Base-by-base conservation (phyloP, 805 yeast species). In the Saccharomycopsis lassenensis region DNA sequence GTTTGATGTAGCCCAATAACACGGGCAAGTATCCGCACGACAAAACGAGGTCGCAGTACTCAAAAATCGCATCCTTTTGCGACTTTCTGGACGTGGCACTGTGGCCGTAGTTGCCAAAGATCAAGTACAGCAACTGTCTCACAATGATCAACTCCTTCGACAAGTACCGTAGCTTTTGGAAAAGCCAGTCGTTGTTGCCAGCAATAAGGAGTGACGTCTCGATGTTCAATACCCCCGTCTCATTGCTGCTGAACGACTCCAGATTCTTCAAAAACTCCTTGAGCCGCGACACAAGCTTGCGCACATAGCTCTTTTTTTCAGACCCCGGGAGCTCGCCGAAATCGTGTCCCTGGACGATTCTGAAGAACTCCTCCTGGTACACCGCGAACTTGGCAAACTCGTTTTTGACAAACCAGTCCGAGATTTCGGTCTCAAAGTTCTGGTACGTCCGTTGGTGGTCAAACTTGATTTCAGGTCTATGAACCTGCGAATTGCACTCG, bases 331-430 rank as follows among this genome's bases (percentile, higher is more conserved):
- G 31, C 22, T 26, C 35, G 24, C 18, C 24, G 18, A 36, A 33
- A 20, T 40, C 33, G 4, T 19, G 24, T 4, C 28, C 28, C 23
- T 21, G 21, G 4, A 31, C 14, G 15, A 30, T 25, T 20, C 27
- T 34, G 14, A 24, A 12, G 25, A 40, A 43, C 24, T 25, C 12
- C 7, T 37, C 42, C 24, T 30, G 21, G 23, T 40, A 37, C 5
- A 15, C 11, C 12, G 24, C 18, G n/a, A 43, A 30, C 17, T 37
- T 31, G 23, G 43, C 46, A 19, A 61, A 39, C 33, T 61, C 65
- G 19, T 44, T 46, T 28, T 29, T 42, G 18, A 52, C 48, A 35
- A 61, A 61, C 66, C 66, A 61, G 31, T 61, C 65, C 33, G 52
- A 51, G 11, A 56, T 23, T 14, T 43, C 46, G 5, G 24, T 29